Base-by-base conservation (phyloP, 225 moss, liverwort and hornwort genomes). In the Bryoerythrophyllum caledonicum region DNA sequence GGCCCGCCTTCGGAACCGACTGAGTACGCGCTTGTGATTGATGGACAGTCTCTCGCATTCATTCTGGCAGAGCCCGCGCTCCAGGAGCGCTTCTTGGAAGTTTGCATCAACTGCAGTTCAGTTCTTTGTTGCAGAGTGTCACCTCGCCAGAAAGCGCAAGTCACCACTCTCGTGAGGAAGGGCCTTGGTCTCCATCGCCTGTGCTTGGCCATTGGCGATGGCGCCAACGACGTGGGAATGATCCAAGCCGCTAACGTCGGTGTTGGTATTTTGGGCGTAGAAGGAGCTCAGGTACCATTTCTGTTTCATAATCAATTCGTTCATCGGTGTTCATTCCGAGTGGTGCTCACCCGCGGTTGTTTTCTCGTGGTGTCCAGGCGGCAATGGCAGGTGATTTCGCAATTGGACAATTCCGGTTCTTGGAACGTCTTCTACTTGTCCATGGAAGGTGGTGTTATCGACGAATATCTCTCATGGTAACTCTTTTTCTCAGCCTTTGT, bases 171-270 rank as follows among this genome's bases (percentile, higher is more conserved):
- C 51, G 96, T 96, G 43, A 85, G 84, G 72, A 91, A 90, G 67
- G 94, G 94, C 44, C 89, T 94, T 69, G 96, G 96, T 67, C 86
- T 89, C 44, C 85, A 83, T 65, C 83, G 87, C 64, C 64, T 96
- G 68, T 96, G 94, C 76, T 82, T 96, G 46, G 94, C 92, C 55
- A 96, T 96, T 52, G 96, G 96, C 51, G 96, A 96, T 79, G 96
- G 96, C 58, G 94, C 96, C 3, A 96, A 96, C 76, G 96, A 96
- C 66, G 96, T 96, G 49, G 96, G 96, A 56, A 96, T 96, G 96
- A 96, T 96, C 51, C 96, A 96, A 83, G 96, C 92, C 43, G 96
- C 96, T 35, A 92, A 96, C 46, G 94, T 96, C 16, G 96, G 96
- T 24, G 85, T 96, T 35, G 96, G 96, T 46, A 92, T 96, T 63